Conservation (phyloP, 148 eudicot species). For the Camellia japonica region DNA sequence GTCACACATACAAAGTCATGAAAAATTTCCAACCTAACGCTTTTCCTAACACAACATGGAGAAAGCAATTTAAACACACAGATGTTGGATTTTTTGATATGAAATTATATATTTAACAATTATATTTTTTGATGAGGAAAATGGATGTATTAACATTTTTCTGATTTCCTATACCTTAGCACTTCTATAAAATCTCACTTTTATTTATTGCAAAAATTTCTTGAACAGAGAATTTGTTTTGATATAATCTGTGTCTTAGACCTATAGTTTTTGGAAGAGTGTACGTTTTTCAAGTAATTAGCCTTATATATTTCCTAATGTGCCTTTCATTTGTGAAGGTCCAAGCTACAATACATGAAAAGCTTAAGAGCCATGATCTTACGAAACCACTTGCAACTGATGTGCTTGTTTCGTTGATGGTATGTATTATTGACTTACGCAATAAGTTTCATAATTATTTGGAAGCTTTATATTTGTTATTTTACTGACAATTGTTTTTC, state of each 20-base stretch:
- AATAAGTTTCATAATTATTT: background rate
- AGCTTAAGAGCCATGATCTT: slow-evolving; percentile 49
- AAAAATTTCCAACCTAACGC: no score
- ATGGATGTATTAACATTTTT: no score
- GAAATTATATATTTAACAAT: no score
- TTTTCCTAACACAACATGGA: no score
- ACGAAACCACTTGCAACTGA: slow-evolving; percentile 56
- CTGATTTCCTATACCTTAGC: no score
- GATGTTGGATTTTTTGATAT: no score
- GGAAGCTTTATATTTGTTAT: background rate
- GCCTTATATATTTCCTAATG: background rate
- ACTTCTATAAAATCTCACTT: no score
- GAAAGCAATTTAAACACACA: no score
- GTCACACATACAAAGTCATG: no score
- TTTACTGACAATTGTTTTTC: background rate
- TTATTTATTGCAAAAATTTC: background rate
- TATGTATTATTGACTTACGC: slow-evolving; percentile 20
- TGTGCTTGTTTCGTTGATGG: slow-evolving; percentile 60
- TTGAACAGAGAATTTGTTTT: background rate
- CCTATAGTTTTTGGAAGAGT: background rate
- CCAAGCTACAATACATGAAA: slow-evolving; percentile 51
- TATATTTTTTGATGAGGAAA: no score
- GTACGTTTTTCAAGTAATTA: background rate
- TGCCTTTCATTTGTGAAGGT: slow-evolving; percentile 36
- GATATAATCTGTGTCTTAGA: background rate